Percentiles rank a stretch among this genome's conserved stretches.
phyloP scores from a whole-genome alignment of 139 green algal species.

The Choricystis sp. region DNA sequence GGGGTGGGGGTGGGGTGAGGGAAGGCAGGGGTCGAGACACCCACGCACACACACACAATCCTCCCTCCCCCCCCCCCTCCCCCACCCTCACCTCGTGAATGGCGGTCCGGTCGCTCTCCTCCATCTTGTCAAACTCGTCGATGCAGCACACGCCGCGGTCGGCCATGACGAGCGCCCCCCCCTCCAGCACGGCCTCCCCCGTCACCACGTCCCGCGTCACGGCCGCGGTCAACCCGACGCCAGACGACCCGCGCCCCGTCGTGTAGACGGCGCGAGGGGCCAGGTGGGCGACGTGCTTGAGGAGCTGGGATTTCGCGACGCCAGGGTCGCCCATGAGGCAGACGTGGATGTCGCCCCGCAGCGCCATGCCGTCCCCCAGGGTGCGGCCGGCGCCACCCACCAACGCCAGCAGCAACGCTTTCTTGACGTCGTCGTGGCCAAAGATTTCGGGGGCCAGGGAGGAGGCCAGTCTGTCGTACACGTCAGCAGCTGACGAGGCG shows the following conservation, averaged over 20 bases:
- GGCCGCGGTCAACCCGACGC: constrained; percentile 86
- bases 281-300: constrained; percentile 67
- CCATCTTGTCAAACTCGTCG: constrained; percentile 99
- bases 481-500: constrained; percentile 32
- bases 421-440: constrained; percentile 88
- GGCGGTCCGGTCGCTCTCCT: constrained; percentile 90
- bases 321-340: constrained; percentile 99
- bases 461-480: constrained; percentile 60
- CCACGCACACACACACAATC: constrained; percentile 37
- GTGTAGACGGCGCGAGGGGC: constrained; percentile 90
- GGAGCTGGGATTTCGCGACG: constrained; percentile 94
- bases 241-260: constrained; percentile 84
- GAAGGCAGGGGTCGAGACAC: constrained; percentile 10
- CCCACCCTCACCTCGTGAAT: too few relatives aligned
- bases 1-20: too few relatives aligned
- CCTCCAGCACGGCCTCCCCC: constrained; percentile 92
- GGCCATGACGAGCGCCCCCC: constrained; percentile 90
- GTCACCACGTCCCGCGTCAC: constrained; percentile 76
- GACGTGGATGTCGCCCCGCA: constrained; percentile 89
- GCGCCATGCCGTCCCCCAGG: constrained; percentile 86
- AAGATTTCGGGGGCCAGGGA: constrained; percentile 87
- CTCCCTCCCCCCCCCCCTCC: too few relatives aligned
- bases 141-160: constrained; percentile 99
- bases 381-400: constrained; percentile 65
- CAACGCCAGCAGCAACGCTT: constrained; percentile 89